Percentiles rank a stretch among this genome's conserved stretches.
phyloP scores from a whole-genome alignment of 2,329 filamentous ascomycete species.

The Fusarium graminum region DNA sequence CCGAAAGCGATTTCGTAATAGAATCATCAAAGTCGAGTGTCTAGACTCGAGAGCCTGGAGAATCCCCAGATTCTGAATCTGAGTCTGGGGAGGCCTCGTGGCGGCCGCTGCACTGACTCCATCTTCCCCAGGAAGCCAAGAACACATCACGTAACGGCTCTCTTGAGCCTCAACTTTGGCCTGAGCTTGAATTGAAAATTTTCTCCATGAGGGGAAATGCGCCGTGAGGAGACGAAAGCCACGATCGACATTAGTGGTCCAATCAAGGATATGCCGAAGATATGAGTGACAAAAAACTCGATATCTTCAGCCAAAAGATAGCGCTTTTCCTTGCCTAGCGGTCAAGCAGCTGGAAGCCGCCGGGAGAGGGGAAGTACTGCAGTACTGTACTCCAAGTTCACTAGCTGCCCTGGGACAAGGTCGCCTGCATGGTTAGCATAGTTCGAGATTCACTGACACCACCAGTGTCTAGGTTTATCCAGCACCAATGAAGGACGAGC shows the following conservation, averaged over 20 bases:
- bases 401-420: slow-evolving; percentile 2
- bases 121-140: slow-evolving; percentile 45
- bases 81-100: slow-evolving; percentile 32
- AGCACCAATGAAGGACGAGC: slow-evolving; percentile 31
- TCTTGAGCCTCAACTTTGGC: slow-evolving; percentile 32
- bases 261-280: slow-evolving; percentile 46
- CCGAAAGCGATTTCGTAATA: slow-evolving; percentile 43
- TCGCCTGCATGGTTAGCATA: slow-evolving; percentile 3
- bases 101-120: slow-evolving; percentile 23
- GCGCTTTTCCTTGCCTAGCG: slow-evolving; percentile 16
- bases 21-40: slow-evolving; percentile 27
- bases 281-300: slow-evolving; percentile 6
- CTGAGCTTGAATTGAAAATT: background rate
- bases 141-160: slow-evolving; percentile 15
- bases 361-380: slow-evolving; percentile 31
- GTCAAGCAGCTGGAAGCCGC: slow-evolving; percentile 17
- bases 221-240: slow-evolving; percentile 32
- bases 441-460: slow-evolving; percentile 23
- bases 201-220: slow-evolving; percentile 33
- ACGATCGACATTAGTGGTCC: slow-evolving; percentile 28
- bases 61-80: slow-evolving; percentile 32
- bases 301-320: slow-evolving; percentile 22
- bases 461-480: slow-evolving; percentile 18
- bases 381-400: slow-evolving; percentile 28
- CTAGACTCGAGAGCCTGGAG: slow-evolving; percentile 40